Conservation (phyloP, 306 rosid species). For the Albizia julibrissin region DNA sequence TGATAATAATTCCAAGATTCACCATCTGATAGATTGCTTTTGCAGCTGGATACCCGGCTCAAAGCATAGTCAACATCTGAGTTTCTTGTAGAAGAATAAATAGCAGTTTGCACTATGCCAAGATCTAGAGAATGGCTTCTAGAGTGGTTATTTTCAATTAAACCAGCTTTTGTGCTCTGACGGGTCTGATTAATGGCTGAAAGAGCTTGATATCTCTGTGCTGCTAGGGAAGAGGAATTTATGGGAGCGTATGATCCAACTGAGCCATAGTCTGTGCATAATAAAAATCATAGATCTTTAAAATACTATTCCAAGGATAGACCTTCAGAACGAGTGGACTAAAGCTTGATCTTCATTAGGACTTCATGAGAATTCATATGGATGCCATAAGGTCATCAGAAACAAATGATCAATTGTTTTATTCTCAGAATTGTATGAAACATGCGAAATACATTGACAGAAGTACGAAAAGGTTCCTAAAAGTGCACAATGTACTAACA, state of each 20-base stretch:
- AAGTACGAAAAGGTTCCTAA: background rate
- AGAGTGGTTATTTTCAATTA: conserved; percentile 45
- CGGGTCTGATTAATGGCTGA: conserved; percentile 62
- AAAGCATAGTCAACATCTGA: conserved; percentile 45
- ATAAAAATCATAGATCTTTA: conserved; percentile 19
- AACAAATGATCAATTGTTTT: background rate
- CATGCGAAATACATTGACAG: background rate
- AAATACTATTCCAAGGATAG: conserved; percentile 20
- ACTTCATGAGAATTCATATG: background rate
- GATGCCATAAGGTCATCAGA: background rate
- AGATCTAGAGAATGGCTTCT: conserved; percentile 60
- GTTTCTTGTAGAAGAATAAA: conserved; percentile 45
- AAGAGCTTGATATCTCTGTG: conserved; percentile 87
- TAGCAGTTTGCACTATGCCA: conserved; percentile 41
- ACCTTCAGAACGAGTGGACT: background rate
- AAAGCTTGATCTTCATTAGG: background rate
- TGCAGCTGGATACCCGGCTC: conserved; percentile 54
- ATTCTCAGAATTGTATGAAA: background rate
- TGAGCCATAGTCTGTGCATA: conserved; percentile 58
- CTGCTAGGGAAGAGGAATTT: conserved; percentile 61
- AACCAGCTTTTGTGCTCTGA: conserved; percentile 39
- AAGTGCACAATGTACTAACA: conserved; percentile 8
- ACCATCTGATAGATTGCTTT: conserved; percentile 51
- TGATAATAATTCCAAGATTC: conserved; percentile 56
- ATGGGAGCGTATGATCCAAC: conserved; percentile 48